Conservation (phyloP, 1,284 basidiomycete genomes). For the Leucoagaricus sp. region DNA sequence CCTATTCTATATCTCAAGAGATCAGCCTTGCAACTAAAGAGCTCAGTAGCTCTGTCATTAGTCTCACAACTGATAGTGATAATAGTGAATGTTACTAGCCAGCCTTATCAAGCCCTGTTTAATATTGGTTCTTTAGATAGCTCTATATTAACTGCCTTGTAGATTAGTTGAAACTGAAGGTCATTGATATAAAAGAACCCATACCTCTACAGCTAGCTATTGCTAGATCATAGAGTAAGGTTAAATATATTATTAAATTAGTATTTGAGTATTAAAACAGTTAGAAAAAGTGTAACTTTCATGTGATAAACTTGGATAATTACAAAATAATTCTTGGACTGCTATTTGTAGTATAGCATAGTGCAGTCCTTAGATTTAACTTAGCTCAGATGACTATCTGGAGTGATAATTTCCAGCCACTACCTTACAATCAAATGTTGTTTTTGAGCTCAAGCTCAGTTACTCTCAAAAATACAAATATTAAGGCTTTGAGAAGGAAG, state of each 20-base stretch:
- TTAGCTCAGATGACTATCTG: not conserved
- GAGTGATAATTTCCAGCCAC: not conserved
- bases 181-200: not conserved
- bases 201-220: conserved; percentile 11
- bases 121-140: conserved; percentile 13
- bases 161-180: conserved; percentile 3
- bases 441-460: not conserved
- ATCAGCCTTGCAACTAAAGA: not conserved
- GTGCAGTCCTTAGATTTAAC: conserved; percentile 15
- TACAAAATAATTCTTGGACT: conserved; percentile 33
- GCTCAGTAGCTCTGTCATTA: not conserved
- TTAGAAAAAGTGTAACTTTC: conserved; percentile 2
- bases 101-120: conserved; percentile 6
- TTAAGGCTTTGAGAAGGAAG: not conserved
- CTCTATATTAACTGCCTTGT: conserved; percentile 11
- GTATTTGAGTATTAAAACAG: conserved; percentile 31
- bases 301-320: conserved; percentile 22
- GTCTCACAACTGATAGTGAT: conserved; percentile 10
- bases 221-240: conserved; percentile 6
- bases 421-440: not conserved
- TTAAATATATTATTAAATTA: conserved; percentile 3
- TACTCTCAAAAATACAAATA: not conserved
- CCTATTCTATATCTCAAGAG: not conserved
- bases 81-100: not conserved
- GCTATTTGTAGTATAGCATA: conserved; percentile 32